Evolutionary conservation across 2,329 filamentous ascomycete species (phyloP).

Genomic region (Cercospora janseana): DNA sequence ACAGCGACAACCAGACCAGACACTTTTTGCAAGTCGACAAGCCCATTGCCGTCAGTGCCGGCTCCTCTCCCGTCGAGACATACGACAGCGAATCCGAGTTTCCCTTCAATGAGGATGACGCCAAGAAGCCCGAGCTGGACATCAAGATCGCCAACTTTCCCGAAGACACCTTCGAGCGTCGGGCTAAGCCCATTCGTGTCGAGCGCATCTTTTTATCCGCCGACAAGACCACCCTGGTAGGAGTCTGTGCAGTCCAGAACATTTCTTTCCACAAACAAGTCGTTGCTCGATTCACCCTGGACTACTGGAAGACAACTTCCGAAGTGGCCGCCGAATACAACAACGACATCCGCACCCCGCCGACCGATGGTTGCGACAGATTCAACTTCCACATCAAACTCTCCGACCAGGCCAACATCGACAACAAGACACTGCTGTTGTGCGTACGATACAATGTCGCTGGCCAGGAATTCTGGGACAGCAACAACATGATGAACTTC

Average conservation of each 20-base stretch:
- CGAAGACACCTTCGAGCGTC: slow-evolving; percentile 60
- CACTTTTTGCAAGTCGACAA: slow-evolving; percentile 94
- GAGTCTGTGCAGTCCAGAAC: slow-evolving; percentile 81
- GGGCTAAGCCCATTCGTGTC: slow-evolving; percentile 68
- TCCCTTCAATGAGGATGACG: slow-evolving; percentile 66
- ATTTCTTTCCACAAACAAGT: slow-evolving; percentile 85
- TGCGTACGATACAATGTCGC: slow-evolving; percentile 85
- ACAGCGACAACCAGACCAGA: slow-evolving; percentile 90
- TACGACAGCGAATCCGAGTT: slow-evolving; percentile 89
- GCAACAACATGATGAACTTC: slow-evolving; percentile 83
- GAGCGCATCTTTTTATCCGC: slow-evolving; percentile 83
- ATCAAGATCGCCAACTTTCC: slow-evolving; percentile 84
- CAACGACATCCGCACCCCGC: slow-evolving; percentile 67
- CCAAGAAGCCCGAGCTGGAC: slow-evolving; percentile 72
- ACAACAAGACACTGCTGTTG: slow-evolving; percentile 87
- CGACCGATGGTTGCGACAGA: slow-evolving; percentile 69
- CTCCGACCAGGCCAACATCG: slow-evolving; percentile 84
- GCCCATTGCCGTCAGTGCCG: slow-evolving; percentile 91
- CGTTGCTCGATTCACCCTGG: slow-evolving; percentile 89
- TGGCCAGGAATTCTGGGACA: slow-evolving; percentile 91
- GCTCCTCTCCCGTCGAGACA: slow-evolving; percentile 83
- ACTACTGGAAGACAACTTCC: slow-evolving; percentile 98
- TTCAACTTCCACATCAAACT: slow-evolving; percentile 95
- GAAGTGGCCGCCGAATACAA: slow-evolving; percentile 88
- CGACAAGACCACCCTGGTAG: slow-evolving; percentile 83